Evolutionary conservation across 345 rosid species (phyloP).

Genomic region (Cardamine occulta): DNA sequence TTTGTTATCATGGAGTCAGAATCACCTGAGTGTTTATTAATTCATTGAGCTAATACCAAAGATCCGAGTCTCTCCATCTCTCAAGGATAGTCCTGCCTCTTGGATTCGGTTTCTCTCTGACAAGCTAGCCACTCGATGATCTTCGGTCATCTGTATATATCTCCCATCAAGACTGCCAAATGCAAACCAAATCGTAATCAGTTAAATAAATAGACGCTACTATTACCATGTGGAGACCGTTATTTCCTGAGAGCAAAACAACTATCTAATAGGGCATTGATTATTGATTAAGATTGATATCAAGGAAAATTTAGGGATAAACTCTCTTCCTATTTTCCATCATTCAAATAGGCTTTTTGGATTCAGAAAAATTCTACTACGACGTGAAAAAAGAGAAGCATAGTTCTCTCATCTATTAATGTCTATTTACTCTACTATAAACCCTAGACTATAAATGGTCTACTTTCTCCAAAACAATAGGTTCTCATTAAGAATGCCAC

Average conservation of each 20-base stretch:
- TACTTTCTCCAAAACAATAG: constrained; percentile 30
- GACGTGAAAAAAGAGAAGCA: neutral
- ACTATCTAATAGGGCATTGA: neutral
- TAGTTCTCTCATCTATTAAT: constrained; percentile 26
- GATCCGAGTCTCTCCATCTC: constrained; percentile 77
- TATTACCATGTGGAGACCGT: neutral
- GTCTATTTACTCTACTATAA: constrained; percentile 25
- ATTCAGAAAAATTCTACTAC: neutral
- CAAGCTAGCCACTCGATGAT: constrained; percentile 75
- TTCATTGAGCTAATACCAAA: constrained; percentile 55
- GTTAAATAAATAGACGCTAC: neutral
- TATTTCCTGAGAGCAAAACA: constrained; percentile 13
- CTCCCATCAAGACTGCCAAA: constrained; percentile 72
- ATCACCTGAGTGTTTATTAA: neutral
- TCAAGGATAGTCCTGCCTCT: constrained; percentile 70
- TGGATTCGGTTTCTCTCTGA: constrained; percentile 73
- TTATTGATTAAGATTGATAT: neutral
- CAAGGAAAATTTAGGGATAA: neutral
- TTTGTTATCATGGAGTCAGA: constrained; percentile 3
- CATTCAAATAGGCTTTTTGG: neutral
- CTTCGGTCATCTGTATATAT: constrained; percentile 85
- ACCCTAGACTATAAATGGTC: constrained; percentile 2
- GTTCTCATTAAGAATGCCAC: constrained; percentile 30
- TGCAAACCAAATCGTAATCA: constrained; percentile 32
- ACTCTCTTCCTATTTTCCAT: constrained; percentile 17